Base-by-base conservation (phyloP, 257 asterid genomes). In the Knoxia roxburghii region DNA sequence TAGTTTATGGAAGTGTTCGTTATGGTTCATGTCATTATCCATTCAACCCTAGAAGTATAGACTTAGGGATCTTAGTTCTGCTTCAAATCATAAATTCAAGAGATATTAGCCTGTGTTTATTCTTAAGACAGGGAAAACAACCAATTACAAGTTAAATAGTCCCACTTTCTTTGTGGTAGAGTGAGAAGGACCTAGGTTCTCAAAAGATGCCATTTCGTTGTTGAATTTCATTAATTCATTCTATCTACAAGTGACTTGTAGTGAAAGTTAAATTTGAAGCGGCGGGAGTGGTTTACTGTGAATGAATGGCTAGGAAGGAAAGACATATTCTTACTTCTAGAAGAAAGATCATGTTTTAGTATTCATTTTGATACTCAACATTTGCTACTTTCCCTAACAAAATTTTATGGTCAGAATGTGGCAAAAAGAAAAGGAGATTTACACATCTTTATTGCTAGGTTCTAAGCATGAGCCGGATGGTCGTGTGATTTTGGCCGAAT, bases 391-490 rank as follows among this genome's bases (percentile, higher is more conserved):
- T n/a, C 39, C 57, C 50, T 68, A 18, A 7, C 62, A 6, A 56
- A 35, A 61, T 39, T 37, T 23, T 40, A 32, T 63, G 52, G 68
- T 45, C 67, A 56, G 48, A 10, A 37, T 70, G 65, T 41, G 48
- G 65, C 53, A 65, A 58, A 67, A 48, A 66, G 30, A 54, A 50
- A 33, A 73, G 46, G 26, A 26, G 46, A 51, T 68, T 72, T 39
- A 56, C 41, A 37, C 57, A 30, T 60, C 23, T 67, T 68, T 67
- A 1, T 76, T 73, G 41, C 70, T 76, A 89, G 98, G 95, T 76
- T 84, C 91, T 50, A 87, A 82, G 85, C 90, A 92, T 61, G 98
- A 92, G 79, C 84, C 83, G 58, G 98, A 89, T 79, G 98, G 98
- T 43, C 83, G 98, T 26, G 98, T 88, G 62, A 84, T 87, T 76